Evolutionary conservation across 192 early-diverging fungal genomes (phyloP).

Genomic region (Linnemannia exigua): DNA sequence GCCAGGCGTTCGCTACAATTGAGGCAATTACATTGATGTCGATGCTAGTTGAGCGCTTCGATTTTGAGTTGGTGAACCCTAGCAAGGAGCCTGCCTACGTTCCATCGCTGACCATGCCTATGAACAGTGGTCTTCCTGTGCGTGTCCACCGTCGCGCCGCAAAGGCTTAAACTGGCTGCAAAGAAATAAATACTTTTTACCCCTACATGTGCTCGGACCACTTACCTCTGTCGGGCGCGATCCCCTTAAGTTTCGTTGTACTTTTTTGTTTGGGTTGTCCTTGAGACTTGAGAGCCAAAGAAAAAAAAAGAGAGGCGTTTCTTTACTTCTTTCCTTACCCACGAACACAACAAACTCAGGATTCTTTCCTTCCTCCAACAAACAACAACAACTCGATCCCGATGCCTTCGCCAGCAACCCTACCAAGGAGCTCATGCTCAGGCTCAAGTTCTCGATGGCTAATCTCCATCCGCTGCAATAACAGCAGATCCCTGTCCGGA

Average conservation of each 20-base stretch:
- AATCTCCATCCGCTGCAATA: slow-evolving; percentile 17
- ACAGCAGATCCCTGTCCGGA: slow-evolving; percentile 1
- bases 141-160: slow-evolving; percentile 27
- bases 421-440: slow-evolving; percentile 18
- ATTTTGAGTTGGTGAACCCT: slow-evolving; percentile 52
- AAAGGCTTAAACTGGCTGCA: background rate
- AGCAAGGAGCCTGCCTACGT: slow-evolving; percentile 32
- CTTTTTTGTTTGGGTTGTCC: background rate
- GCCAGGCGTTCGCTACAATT: slow-evolving; percentile 60
- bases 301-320: background rate
- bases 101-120: slow-evolving; percentile 51
- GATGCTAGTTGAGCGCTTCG: slow-evolving; percentile 52
- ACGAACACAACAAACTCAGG: background rate
- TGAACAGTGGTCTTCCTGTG: slow-evolving; percentile 50
- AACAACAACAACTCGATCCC: background rate
- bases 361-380: background rate
- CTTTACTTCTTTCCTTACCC: background rate
- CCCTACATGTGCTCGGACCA: background rate
- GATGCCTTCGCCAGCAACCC: slow-evolving; percentile 3
- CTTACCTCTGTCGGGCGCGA: background rate
- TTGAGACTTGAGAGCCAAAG: background rate
- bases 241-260: background rate
- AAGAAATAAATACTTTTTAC: background rate
- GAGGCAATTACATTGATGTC: slow-evolving; percentile 55
- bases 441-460: slow-evolving; percentile 17